A percentile compares a stretch with the other conserved stretches of the same genome.
These are phyloP conservation scores for Chlorella variabilis DNA, from an alignment of 163 green algal species.

Conservation along the genomic window DNA sequence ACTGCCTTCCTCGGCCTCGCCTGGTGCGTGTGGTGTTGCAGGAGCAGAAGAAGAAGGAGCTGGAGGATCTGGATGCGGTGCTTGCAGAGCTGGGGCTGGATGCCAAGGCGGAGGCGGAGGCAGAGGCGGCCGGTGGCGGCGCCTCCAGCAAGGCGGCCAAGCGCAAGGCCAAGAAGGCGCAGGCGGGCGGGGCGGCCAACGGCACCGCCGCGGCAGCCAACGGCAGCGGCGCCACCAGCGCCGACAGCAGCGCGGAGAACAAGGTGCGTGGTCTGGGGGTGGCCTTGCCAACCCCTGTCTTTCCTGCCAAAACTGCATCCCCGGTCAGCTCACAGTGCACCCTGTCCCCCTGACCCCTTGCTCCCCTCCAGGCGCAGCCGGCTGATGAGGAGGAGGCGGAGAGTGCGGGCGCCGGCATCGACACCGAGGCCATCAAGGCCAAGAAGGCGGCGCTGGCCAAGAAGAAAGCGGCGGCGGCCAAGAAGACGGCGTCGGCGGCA, in stretches of 20 bases:
- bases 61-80: conserved; percentile 49
- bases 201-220: neutral
- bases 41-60: conserved; percentile 65
- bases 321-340: too few relatives aligned
- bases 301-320: too few relatives aligned
- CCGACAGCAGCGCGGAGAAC: conserved; percentile 22
- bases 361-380: neutral
- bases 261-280: conserved; percentile 8
- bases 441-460: conserved; percentile 50
- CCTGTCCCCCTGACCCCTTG: neutral
- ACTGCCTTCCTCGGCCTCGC: neutral
- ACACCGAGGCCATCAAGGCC: conserved; percentile 42
- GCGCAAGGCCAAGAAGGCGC: conserved; percentile 55
- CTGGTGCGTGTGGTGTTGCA: conserved; percentile 5
- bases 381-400: conserved; percentile 1
- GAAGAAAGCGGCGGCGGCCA: conserved; percentile 37
- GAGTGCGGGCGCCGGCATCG: conserved; percentile 3
- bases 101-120: conserved; percentile 27
- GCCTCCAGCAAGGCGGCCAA: conserved; percentile 52
- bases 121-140: neutral
- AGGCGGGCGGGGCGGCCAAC: neutral
- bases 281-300: too few relatives aligned
- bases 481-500: conserved; percentile 25
- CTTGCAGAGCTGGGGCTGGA: conserved; percentile 60
- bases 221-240: neutral